phyloP scores from a whole-genome alignment of 176 grass and related monocot species.

The Rhynchospora pubera region DNA sequence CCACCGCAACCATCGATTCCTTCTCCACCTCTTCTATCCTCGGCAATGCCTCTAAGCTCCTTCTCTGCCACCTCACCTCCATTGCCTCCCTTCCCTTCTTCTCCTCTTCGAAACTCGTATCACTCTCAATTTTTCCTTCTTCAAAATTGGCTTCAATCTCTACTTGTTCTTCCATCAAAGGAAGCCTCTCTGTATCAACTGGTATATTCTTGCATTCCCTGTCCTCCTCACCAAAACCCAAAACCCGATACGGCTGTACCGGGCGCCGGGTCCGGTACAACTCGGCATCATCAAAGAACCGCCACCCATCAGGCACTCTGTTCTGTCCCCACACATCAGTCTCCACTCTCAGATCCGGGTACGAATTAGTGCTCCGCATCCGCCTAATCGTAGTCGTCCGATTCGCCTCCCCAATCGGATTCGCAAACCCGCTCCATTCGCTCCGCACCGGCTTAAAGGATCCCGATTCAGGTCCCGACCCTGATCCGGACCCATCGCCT shows the following conservation, averaged over 20 bases:
- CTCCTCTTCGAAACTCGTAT: constrained; percentile 3
- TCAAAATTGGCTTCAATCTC: neutral
- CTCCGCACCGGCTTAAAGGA: neutral
- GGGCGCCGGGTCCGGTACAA: constrained; percentile 33
- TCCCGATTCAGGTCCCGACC: too few species aligned
- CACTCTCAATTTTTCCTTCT: constrained; percentile 28
- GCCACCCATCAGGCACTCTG: constrained; percentile 38
- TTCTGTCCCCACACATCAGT: constrained; percentile 37
- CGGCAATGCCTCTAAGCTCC: constrained; percentile 28
- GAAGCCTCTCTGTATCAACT: constrained; percentile 51
- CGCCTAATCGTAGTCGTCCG: constrained; percentile 36
- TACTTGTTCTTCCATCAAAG: neutral
- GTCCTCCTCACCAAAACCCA: constrained; percentile 32
- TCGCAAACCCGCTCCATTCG: constrained; percentile 26
- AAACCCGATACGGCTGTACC: constrained; percentile 20
- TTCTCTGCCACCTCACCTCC: constrained; percentile 36
- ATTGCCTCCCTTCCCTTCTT: neutral
- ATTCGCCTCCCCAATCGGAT: neutral
- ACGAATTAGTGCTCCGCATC: constrained; percentile 82
- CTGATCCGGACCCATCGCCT: constrained; percentile 25
- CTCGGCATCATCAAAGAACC: constrained; percentile 59
- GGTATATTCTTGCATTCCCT: constrained; percentile 39
- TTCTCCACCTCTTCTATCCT: constrained; percentile 11
- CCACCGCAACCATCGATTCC: neutral
- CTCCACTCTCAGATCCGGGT: constrained; percentile 63